Evolutionary conservation across 140 eudicot genomes (phyloP).

Genomic region (Oenanthe javanica): DNA sequence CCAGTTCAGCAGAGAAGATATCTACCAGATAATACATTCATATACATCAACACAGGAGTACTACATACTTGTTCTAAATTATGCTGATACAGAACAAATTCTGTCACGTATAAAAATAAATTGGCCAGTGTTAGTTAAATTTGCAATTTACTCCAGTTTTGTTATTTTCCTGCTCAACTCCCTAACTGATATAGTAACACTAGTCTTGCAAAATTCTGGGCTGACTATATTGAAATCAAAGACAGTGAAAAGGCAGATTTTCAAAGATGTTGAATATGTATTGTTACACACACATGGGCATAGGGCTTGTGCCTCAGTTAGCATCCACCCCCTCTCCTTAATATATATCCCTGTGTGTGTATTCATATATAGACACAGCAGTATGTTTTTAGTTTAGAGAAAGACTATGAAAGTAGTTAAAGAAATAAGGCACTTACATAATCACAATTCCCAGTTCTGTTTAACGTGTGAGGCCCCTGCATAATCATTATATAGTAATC

Average conservation of each 20-base stretch:
- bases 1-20: neutral
- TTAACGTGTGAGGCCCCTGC: slow-evolving; percentile 65
- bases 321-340: neutral
- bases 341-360: neutral
- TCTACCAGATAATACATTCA: neutral
- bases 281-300: neutral
- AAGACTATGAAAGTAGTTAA: slow-evolving; percentile 7
- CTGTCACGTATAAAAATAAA: neutral
- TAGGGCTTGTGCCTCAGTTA: neutral
- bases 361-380: neutral
- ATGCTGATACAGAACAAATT: neutral
- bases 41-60: neutral
- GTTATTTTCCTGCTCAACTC: neutral
- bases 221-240: neutral
- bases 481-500: slow-evolving; percentile 4
- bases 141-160: neutral
- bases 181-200: neutral
- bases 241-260: neutral
- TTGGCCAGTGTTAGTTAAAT: neutral
- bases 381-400: neutral
- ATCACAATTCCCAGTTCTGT: slow-evolving; percentile 42
- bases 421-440: slow-evolving; percentile 47
- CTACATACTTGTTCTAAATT: neutral
- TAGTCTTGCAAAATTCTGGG: neutral
- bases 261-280: neutral